Conservation (phyloP, 345 rosid genomes). For the Garcia nutans region DNA sequence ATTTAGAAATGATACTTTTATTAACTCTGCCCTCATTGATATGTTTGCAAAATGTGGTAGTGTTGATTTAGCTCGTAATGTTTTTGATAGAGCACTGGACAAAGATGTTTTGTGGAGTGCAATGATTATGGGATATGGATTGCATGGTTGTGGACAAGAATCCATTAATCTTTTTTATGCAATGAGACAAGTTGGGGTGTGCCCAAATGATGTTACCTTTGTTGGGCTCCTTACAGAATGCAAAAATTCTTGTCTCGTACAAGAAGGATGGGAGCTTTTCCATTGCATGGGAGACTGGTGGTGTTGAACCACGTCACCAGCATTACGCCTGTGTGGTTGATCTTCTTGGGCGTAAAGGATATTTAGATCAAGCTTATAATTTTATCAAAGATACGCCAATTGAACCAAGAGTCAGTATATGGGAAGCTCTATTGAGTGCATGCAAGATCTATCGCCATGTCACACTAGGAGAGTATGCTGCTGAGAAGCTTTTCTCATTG, state of each 20-base stretch:
- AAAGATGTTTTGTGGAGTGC: slow-evolving; percentile 73
- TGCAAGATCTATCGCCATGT: slow-evolving; percentile 64
- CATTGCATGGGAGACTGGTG: slow-evolving; percentile 50
- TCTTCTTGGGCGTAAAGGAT: slow-evolving; percentile 72
- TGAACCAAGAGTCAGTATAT: slow-evolving; percentile 56
- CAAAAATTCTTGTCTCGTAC: slow-evolving; percentile 64
- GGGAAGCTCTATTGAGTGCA: slow-evolving; percentile 73
- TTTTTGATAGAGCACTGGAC: slow-evolving; percentile 52
- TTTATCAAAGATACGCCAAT: slow-evolving; percentile 57
- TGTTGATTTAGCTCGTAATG: slow-evolving; percentile 45
- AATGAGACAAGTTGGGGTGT: slow-evolving; percentile 49
- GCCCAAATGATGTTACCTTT: slow-evolving; percentile 63
- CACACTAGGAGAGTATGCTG: slow-evolving; percentile 61
- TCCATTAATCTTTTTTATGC: slow-evolving; percentile 49
- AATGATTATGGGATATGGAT: slow-evolving; percentile 67
- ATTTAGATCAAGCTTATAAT: slow-evolving; percentile 50
- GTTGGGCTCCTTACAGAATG: slow-evolving; percentile 65
- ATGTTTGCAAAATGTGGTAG: slow-evolving; percentile 78
- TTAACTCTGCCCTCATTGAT: slow-evolving; percentile 53
- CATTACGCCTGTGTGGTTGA: slow-evolving; percentile 72
- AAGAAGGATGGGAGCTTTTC: slow-evolving; percentile 69
- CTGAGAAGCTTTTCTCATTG: slow-evolving; percentile 54
- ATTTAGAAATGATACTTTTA: slow-evolving; percentile 41
- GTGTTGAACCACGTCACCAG: slow-evolving; percentile 56
- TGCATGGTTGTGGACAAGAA: slow-evolving; percentile 62